These are phyloP conservation scores for Fusarium begoniae DNA, from an alignment of 2,329 filamentous ascomycete species.

Conservation along the genomic window DNA sequence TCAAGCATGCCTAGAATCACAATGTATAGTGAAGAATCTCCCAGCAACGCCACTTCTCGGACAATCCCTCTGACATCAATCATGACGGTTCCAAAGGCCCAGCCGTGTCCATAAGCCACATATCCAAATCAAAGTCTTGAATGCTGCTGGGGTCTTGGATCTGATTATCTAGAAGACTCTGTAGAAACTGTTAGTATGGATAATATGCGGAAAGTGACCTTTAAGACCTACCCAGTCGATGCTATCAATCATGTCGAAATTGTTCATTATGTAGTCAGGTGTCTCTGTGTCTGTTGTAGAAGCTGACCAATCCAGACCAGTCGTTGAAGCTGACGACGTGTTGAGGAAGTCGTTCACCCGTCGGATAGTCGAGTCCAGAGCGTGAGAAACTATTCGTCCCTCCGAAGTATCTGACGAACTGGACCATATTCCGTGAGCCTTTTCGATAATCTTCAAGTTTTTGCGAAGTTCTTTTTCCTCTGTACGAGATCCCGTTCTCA, in stretches of 20 bases:
- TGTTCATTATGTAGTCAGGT: rapidly evolving
- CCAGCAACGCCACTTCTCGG: neutral
- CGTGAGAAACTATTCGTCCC: conserved; percentile 31
- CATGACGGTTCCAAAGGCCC: neutral
- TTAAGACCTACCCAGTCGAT: conserved; percentile 34
- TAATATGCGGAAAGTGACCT: rapidly evolving
- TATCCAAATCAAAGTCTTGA: conserved; percentile 18
- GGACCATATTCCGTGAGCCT: conserved; percentile 36
- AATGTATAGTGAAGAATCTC: neutral
- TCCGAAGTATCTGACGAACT: conserved; percentile 17
- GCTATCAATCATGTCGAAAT: conserved; percentile 7
- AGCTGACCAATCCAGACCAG: neutral
- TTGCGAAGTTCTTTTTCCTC: neutral
- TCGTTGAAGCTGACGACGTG: neutral
- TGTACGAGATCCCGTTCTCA: neutral
- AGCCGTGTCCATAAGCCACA: conserved; percentile 22
- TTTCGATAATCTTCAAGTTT: conserved; percentile 16
- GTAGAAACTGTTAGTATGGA: rapidly evolving
- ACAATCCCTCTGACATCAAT: rapidly evolving
- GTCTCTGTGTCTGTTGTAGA: rapidly evolving
- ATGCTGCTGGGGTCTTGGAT: neutral
- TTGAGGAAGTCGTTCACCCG: conserved; percentile 4
- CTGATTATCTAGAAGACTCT: conserved; percentile 25
- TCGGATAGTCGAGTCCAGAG: conserved; percentile 29
- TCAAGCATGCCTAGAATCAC: neutral